phyloP scores from a whole-genome alignment of 2,329 filamentous ascomycete species.

The Corynespora cassiicola region DNA sequence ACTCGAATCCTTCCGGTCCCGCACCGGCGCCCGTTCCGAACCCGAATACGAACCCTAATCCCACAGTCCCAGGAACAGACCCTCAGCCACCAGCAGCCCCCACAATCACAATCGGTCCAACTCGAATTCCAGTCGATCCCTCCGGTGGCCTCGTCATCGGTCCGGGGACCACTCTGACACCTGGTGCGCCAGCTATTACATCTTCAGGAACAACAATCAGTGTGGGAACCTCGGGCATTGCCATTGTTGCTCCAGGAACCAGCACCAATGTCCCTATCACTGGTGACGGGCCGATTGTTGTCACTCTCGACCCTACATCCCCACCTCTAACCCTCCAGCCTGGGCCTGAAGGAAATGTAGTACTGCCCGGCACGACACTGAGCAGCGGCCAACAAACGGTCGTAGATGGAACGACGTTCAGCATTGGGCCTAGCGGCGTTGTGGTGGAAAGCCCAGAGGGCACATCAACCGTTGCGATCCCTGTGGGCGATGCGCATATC shows the following conservation, averaged over 20 bases:
- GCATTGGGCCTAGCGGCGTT: conserved; percentile 14
- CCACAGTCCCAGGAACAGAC: not conserved
- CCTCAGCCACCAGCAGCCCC: conserved; percentile 4
- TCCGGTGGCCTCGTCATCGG: conserved; percentile 21
- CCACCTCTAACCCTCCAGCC: conserved; percentile 4
- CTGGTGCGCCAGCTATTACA: conserved; percentile 10
- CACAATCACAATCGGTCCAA: conserved; percentile 19
- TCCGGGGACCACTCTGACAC: conserved; percentile 17
- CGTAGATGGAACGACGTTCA: conserved; percentile 15
- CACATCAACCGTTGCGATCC: conserved; percentile 6
- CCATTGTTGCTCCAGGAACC: conserved; percentile 1
- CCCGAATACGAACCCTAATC: conserved; percentile 6
- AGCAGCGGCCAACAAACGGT: conserved; percentile 5
- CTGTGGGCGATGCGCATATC: conserved; percentile 4
- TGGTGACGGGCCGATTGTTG: not conserved
- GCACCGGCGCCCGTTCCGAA: conserved; percentile 1
- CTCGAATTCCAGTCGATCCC: conserved; percentile 16
- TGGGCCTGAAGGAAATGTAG: conserved; percentile 3
- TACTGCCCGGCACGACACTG: conserved; percentile 14
- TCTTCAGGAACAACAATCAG: conserved; percentile 5
- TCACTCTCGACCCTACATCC: conserved; percentile 1
- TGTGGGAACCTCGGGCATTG: conserved; percentile 1
- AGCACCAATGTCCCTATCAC: conserved; percentile 3
- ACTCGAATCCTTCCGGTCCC: conserved; percentile 2
- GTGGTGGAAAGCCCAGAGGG: conserved; percentile 10